Base-by-base conservation (phyloP, 106 monocot species). In the Xerophyta viscosa region DNA sequence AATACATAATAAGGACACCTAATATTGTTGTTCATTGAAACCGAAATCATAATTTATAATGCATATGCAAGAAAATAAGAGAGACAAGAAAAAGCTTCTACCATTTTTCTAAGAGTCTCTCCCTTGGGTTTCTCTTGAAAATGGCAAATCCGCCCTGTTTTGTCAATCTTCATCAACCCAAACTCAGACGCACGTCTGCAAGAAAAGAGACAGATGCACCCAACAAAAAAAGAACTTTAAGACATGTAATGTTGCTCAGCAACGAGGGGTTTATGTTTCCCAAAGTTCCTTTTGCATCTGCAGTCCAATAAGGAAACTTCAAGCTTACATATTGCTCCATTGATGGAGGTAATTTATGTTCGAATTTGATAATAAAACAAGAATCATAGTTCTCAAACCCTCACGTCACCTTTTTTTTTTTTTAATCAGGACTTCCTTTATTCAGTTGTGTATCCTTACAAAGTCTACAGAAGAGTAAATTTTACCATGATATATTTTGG, bases 101-200 rank as follows among this genome's bases (percentile, higher is more conserved):
- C 81, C 81, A 81, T 81, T 24, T 25, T 54, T 61, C 43, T 71
- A 47, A 75, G 48, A n/a, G 37, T 44, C 62, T 75, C 65, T 53
- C 75, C 81, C 67, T 81, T 76, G 27, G 75, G 75, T 45, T 81
- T 81, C 47, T 81, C 81, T 31, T 54, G 57, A 47, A 81, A 81
- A 26, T 75, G 75, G 27, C 27, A 27, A 23, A 81, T 75, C 23
- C 71, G 75, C 0, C 71, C 63, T 3, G 26, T 48, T 54, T 63
- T 44, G 36, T 81, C 71, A 48, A 75, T 64, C 62, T 75, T 75
- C 63, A 81, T 42, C 63, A 75, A 56, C 26, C 80, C 80, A 56
- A 63, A 81, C 58, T 75, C 81, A 43, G 66, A 75, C 62, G 75
- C 81, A 62, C 75, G 75, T 23, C 81, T 76, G 61, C 41, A 46